Percentiles rank a stretch among this genome's conserved stretches.
Conservation (phyloP, 2,329 filamentous ascomycete genomes). For the Aureobasidium mangrovei region DNA sequence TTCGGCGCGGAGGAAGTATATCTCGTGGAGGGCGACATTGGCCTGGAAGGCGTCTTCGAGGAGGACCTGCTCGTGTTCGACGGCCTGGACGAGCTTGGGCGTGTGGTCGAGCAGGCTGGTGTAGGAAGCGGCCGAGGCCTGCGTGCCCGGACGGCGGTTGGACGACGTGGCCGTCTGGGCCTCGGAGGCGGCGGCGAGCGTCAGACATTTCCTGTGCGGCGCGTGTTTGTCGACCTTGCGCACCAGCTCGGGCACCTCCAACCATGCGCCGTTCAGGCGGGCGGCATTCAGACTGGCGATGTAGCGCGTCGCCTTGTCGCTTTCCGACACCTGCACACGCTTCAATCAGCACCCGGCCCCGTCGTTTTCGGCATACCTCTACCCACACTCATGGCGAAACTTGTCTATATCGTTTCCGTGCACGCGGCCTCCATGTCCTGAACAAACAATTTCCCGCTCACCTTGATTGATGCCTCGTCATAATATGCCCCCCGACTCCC, state of each 20-base stretch:
- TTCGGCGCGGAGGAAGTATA: slow-evolving; percentile 67
- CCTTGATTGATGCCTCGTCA: neutral
- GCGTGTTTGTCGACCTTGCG: slow-evolving; percentile 94
- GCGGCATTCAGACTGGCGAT: slow-evolving; percentile 74
- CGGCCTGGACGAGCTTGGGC: slow-evolving; percentile 18
- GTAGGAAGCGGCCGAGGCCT: slow-evolving; percentile 29
- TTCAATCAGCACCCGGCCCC: neutral
- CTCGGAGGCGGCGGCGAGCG: slow-evolving; percentile 39
- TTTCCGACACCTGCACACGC: slow-evolving; percentile 38
- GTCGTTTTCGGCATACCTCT: neutral
- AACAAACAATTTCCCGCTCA: slow-evolving; percentile 1
- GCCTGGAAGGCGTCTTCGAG: slow-evolving; percentile 63
- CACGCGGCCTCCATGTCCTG: too few species aligned
- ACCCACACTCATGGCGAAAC: slow-evolving; percentile 1
- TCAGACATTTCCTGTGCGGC: slow-evolving; percentile 63
- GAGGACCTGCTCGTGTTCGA: slow-evolving; percentile 32
- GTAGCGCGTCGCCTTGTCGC: slow-evolving; percentile 74
- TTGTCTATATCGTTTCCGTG: neutral
- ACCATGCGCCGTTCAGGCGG: slow-evolving; percentile 82
- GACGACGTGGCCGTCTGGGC: slow-evolving; percentile 37
- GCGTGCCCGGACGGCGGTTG: slow-evolving; percentile 33
- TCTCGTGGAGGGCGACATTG: slow-evolving; percentile 72
- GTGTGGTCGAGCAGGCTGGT: slow-evolving; percentile 13
- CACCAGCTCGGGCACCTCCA: slow-evolving; percentile 75
- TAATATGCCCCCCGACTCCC: neutral